Evolutionary conservation across 306 rosid genomes (phyloP).

Genomic region (Lathyrus tuberosus): DNA sequence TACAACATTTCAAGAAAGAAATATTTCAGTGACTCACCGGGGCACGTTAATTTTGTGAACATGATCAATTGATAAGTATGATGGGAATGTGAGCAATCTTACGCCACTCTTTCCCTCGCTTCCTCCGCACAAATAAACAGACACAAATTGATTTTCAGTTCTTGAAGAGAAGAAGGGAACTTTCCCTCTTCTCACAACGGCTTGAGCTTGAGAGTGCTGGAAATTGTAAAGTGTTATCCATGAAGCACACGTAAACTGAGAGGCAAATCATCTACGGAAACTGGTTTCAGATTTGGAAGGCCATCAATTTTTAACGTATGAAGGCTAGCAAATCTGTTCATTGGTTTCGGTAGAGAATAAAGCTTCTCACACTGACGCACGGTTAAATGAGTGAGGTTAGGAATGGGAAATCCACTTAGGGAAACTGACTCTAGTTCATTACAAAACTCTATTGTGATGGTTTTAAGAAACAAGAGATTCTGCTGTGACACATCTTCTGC

Average conservation of each 20-base stretch:
- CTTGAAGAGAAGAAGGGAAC: not conserved
- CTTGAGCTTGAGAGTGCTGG: not conserved
- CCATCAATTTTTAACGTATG: not conserved
- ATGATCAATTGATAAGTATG: not conserved
- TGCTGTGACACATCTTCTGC: no score
- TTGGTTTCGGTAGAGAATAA: not conserved
- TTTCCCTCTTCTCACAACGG: not conserved
- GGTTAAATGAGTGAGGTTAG: not conserved
- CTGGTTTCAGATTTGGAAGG: not conserved
- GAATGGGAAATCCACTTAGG: not conserved
- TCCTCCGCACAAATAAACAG: not conserved
- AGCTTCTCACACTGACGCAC: not conserved
- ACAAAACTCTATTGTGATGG: not conserved
- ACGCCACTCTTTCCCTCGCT: not conserved
- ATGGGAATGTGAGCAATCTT: not conserved
- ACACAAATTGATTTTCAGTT: not conserved
- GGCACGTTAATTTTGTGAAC: not conserved
- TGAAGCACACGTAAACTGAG: not conserved
- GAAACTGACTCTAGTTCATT: slow-evolving; percentile 17
- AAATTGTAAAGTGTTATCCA: no score
- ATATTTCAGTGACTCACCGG: not conserved
- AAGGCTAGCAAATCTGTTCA: not conserved
- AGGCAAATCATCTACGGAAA: not conserved
- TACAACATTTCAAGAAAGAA: not conserved
- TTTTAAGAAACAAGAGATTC: no score